Percentiles rank a stretch among this genome's conserved stretches.
Conservation (phyloP, 2,329 filamentous ascomycete species). For the Didymella segeticola region DNA sequence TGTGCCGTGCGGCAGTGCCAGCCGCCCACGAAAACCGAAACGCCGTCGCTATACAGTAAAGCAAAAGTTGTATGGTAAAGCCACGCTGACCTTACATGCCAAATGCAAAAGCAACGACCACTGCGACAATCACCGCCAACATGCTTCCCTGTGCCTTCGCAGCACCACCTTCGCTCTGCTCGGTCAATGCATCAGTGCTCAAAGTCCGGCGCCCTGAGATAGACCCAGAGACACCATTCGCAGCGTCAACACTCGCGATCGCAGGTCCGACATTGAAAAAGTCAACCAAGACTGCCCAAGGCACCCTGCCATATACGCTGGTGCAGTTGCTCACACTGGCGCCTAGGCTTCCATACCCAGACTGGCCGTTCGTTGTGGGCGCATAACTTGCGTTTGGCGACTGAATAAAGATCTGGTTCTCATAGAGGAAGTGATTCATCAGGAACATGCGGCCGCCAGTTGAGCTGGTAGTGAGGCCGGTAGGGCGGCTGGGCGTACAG, state of each 20-base stretch:
- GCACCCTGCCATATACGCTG: constrained; percentile 68
- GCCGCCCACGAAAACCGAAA: neutral
- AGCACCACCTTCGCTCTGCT: constrained; percentile 23
- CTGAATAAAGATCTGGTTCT: constrained; percentile 53
- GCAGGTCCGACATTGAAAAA: constrained; percentile 78
- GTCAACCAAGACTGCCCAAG: constrained; percentile 80
- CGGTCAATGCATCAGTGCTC: constrained; percentile 25
- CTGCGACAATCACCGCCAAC: constrained; percentile 40
- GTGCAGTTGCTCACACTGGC: constrained; percentile 45
- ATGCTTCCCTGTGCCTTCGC: constrained; percentile 28
- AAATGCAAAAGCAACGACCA: constrained; percentile 39
- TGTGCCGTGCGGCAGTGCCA: neutral
- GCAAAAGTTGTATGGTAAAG: neutral
- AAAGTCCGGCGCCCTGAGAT: constrained; percentile 34
- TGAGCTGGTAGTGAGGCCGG: constrained; percentile 58
- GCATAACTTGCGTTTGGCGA: constrained; percentile 58
- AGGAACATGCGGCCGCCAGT: constrained; percentile 68
- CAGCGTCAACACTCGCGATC: constrained; percentile 71
- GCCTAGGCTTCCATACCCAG: constrained; percentile 62
- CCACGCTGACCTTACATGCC: constrained; percentile 12
- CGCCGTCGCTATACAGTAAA: constrained; percentile 11
- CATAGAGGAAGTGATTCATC: constrained; percentile 82
- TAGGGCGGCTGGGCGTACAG: constrained; percentile 73
- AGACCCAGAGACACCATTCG: constrained; percentile 64
- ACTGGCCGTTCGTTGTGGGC: constrained; percentile 70